These are phyloP conservation scores for Hibiscus tridactylites DNA, from an alignment of 345 rosid genomes.

Conservation along the genomic window DNA sequence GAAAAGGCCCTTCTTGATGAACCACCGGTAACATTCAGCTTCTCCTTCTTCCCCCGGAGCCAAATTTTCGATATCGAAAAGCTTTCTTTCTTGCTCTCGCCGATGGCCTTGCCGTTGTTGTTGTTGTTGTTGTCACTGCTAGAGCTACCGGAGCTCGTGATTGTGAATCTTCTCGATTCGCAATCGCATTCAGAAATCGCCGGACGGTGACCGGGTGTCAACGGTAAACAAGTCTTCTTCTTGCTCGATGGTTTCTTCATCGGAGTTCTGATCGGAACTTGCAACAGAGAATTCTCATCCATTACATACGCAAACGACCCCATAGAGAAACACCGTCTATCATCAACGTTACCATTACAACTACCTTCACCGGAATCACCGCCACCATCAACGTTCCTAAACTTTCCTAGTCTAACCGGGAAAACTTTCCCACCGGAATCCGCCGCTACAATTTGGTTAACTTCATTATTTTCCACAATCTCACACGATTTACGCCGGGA, in stretches of 20 bases:
- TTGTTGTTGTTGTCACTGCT: background rate
- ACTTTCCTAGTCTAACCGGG: conserved; percentile 84
- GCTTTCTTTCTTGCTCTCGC: conserved; percentile 49
- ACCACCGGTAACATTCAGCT: conserved; percentile 29
- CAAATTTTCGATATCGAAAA: conserved; percentile 84
- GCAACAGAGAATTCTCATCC: conserved; percentile 66
- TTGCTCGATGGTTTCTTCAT: conserved; percentile 48
- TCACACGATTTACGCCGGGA: conserved; percentile 29
- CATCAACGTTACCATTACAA: conserved; percentile 38
- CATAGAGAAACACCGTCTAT: conserved; percentile 89
- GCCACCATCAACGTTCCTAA: conserved; percentile 51
- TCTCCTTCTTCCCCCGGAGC: conserved; percentile 63
- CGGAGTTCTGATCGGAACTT: conserved; percentile 62
- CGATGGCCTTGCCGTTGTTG: conserved; percentile 17
- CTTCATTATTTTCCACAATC: conserved; percentile 23
- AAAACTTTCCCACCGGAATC: conserved; percentile 59
- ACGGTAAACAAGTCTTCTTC: conserved; percentile 47
- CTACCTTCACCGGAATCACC: conserved; percentile 22
- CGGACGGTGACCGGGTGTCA: conserved; percentile 53
- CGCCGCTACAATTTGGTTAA: background rate
- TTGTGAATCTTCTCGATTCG: conserved; percentile 51
- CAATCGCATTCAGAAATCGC: conserved; percentile 63
- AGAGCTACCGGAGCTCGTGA: conserved; percentile 4
- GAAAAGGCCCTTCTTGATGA: conserved; percentile 64
- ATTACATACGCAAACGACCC: conserved; percentile 89